Evolutionary conservation across 192 early-diverging fungal species (phyloP).

Genomic region (Diversispora eburnea): DNA sequence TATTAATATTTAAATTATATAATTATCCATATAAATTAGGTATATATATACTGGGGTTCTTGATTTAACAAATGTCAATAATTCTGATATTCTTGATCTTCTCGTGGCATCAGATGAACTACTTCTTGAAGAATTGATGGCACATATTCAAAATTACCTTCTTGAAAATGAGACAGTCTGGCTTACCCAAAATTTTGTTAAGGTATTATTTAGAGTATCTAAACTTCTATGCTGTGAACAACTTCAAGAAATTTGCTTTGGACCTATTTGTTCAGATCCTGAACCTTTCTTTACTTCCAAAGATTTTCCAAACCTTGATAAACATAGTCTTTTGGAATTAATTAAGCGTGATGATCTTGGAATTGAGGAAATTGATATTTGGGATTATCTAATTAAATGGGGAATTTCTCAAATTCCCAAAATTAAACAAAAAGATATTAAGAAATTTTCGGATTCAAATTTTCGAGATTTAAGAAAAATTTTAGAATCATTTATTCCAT

Average conservation of each 20-base stretch:
- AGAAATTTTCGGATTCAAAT: not conserved
- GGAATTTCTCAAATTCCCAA: constrained; percentile 1
- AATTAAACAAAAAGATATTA: not conserved
- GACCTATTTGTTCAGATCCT: constrained; percentile 13
- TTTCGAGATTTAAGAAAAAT: not conserved
- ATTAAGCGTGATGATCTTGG: constrained; percentile 2
- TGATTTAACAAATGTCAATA: not conserved
- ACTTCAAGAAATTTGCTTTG: constrained; percentile 1
- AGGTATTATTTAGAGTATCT: not conserved
- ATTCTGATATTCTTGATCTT: constrained; percentile 11
- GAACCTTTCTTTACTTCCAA: constrained; percentile 6
- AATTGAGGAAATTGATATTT: constrained; percentile 20
- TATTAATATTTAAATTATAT: not conserved
- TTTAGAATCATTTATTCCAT: not conserved
- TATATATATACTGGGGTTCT: constrained; percentile 19
- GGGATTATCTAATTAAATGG: constrained; percentile 19
- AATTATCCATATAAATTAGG: constrained; percentile 10
- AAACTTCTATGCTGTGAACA: not conserved
- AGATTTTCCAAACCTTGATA: constrained; percentile 1
- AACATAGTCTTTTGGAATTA: not conserved
- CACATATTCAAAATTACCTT: constrained; percentile 3
- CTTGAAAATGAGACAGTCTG: not conserved
- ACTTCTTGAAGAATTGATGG: constrained; percentile 7
- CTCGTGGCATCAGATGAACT: constrained; percentile 24
- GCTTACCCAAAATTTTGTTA: not conserved